Base-by-base conservation (phyloP, 768 basidiomycete genomes). In the Kwoniella sp. region DNA sequence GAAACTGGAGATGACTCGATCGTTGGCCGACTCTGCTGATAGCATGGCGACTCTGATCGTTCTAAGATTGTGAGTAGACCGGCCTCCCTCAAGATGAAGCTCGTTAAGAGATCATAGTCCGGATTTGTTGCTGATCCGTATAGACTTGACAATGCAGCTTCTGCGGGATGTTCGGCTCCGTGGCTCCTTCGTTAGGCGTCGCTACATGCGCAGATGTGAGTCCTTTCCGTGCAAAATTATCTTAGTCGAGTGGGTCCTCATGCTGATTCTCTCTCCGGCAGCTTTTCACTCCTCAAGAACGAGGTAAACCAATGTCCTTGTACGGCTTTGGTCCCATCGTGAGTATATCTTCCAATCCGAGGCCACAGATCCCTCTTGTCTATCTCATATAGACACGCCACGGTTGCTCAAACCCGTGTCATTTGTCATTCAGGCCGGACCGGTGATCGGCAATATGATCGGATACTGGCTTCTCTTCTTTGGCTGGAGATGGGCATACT, bases 271-370 rank as follows among this genome's bases (percentile, higher is more conserved):
- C 60, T 53, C n/a, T 51, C 46, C 17, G 1, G 9, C 52, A 75
- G 73, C 33, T 74, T 5, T 77, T 63, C 60, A 49, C 44, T 1
- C 71, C 71, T 7, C 40, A 68, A 6, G 68, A 73, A 46, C 44
- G 76, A 36, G 76, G 76, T 7, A 58, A 61, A 54, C 74, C 76
- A 15, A 64, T 77, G 27, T 62, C 67, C 17, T 56, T 77, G 12
- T 77, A 77, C 47, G 76, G 73, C 9, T 50, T 77, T 4, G 76
- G 74, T 22, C 76, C 76, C 0, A 72, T 77, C 68, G 74, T 70
- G 33, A 22, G 55, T 21, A 40, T 30, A 56, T 13, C 25, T 6
- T 9, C 36, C 24, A 6, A n/a, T n/a, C n/a, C n/a, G n/a, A n/a
- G n/a, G n/a, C n/a, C n/a, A n/a, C n/a, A n/a, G n/a, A n/a, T n/a